Evolutionary conservation across 176 grass and related monocot genomes (phyloP).

Genomic region (maize (Zea mays)): Zm-B73-REFERENCE-NAM-5.0 NC_050105.1:139834001-139834500

Average conservation of each 20-base stretch:
- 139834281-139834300: too few species aligned
- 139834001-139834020: neutral
- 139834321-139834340: too few species aligned
- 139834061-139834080: constrained; percentile 25
- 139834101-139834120: constrained; percentile 15
- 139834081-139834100: constrained; percentile 7
- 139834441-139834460: too few species aligned
- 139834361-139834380: too few species aligned
- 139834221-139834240: neutral
- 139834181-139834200: neutral
- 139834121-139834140: constrained; percentile 30
- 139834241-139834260: neutral
- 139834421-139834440: too few species aligned
- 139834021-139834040: neutral
- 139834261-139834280: too few species aligned
- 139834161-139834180: constrained; percentile 8
- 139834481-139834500: too few species aligned
- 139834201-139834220: neutral
- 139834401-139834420: too few species aligned
- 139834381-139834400: too few species aligned
- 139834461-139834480: too few species aligned
- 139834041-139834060: constrained; percentile 27
- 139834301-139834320: too few species aligned
- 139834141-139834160: constrained; percentile 28
- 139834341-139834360: too few species aligned